Evolutionary conservation across 1,139 yeast species (phyloP).

Genomic region (Sugiyamaella sp.): DNA sequence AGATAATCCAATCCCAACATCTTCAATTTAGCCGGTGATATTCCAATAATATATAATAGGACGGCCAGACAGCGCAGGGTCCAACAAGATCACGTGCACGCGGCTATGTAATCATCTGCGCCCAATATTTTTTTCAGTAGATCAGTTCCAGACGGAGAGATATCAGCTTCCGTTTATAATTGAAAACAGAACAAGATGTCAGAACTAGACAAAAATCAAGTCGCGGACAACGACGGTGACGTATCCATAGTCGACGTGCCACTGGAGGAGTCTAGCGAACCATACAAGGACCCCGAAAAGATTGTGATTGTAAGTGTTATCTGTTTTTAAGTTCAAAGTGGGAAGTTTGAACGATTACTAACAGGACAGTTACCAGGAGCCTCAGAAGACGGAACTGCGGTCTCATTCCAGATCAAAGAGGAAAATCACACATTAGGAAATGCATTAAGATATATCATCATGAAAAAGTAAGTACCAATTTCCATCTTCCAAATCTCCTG

Average conservation of each 20-base stretch:
- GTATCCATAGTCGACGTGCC: constrained; percentile 30
- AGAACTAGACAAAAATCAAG: constrained; percentile 19
- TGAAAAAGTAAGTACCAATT: constrained; percentile 64
- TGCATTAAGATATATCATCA: constrained; percentile 86
- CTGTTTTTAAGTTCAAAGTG: not conserved
- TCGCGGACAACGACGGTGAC: constrained; percentile 22
- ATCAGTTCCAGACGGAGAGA: not conserved
- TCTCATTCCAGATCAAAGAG: constrained; percentile 87
- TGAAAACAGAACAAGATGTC: constrained; percentile 19
- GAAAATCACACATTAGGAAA: constrained; percentile 97
- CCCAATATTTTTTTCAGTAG: constrained; percentile 5
- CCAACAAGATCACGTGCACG: too few species aligned
- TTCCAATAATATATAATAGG: too few species aligned
- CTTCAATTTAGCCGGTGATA: too few species aligned
- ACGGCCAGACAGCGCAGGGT: not conserved
- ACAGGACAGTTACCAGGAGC: constrained; percentile 69
- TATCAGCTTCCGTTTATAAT: not conserved
- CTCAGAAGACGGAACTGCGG: constrained; percentile 94
- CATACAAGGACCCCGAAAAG: constrained; percentile 36
- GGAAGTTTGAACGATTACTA: constrained; percentile 4
- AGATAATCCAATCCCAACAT: too few species aligned
- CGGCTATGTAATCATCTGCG: too few species aligned
- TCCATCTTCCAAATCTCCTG: not conserved
- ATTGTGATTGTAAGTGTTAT: constrained; percentile 35
- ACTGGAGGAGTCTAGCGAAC: constrained; percentile 27